Evolutionary conservation across 805 yeast species (phyloP).

Genomic region (Metschnikowia borealis): DNA sequence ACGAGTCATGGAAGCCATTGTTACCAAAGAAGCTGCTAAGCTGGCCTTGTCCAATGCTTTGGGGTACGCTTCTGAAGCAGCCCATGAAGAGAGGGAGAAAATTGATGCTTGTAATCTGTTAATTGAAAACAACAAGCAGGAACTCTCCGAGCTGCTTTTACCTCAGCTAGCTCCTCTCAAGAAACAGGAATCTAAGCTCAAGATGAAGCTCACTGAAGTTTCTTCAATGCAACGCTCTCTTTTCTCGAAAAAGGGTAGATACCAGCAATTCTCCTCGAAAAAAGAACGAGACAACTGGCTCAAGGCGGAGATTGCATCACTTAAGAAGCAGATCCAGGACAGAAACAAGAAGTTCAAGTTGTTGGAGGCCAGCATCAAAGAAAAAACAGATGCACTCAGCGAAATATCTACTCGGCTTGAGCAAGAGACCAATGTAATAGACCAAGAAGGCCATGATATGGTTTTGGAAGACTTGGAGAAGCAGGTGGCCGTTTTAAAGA

Average conservation of each 20-base stretch:
- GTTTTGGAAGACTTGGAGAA: conserved; percentile 20
- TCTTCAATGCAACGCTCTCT: conserved; percentile 54
- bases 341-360: conserved; percentile 3
- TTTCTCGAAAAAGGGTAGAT: conserved; percentile 68
- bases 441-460: conserved; percentile 1
- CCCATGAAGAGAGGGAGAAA: conserved; percentile 19
- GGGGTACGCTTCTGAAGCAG: conserved; percentile 26
- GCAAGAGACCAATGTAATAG: conserved; percentile 1
- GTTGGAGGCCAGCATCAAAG: not conserved
- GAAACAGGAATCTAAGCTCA: conserved; percentile 37
- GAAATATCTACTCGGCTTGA: conserved; percentile 7
- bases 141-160: conserved; percentile 30
- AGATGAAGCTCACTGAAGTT: conserved; percentile 36
- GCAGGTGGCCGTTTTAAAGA: conserved; percentile 39
- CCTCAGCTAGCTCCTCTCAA: conserved; percentile 32
- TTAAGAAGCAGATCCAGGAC: conserved; percentile 21
- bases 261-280: conserved; percentile 51
- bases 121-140: conserved; percentile 35
- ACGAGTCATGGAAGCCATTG: conserved; percentile 46
- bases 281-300: conserved; percentile 70
- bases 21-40: conserved; percentile 47
- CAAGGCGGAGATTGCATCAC: conserved; percentile 41
- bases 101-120: conserved; percentile 21
- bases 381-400: conserved; percentile 22
- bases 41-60: conserved; percentile 39